Percentiles rank a stretch among this genome's conserved stretches.
These are phyloP conservation scores for Penicillium antarcticum DNA, from an alignment of 495 filamentous ascomycete species.

Conservation along the genomic window DNA sequence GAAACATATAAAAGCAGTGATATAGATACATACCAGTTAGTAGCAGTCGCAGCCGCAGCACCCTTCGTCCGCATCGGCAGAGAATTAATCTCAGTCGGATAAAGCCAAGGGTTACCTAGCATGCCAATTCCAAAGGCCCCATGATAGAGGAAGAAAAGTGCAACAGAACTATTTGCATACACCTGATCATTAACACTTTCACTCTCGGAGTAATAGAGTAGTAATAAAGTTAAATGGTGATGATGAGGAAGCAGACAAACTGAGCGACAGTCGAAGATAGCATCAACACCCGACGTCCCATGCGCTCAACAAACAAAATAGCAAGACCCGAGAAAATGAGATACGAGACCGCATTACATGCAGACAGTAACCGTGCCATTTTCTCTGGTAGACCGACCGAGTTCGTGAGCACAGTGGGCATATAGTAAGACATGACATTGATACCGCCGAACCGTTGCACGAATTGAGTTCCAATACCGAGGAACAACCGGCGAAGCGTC, in stretches of 20 bases:
- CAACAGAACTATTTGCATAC: slow-evolving; percentile 33
- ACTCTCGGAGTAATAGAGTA: too few relatives aligned
- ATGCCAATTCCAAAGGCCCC: slow-evolving; percentile 53
- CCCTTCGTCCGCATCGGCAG: slow-evolving; percentile 56
- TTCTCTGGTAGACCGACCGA: slow-evolving; percentile 45
- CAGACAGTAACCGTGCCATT: slow-evolving; percentile 48
- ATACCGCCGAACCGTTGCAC: slow-evolving; percentile 53
- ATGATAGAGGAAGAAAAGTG: slow-evolving; percentile 51
- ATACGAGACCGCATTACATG: slow-evolving; percentile 49
- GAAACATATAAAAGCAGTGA: too few relatives aligned
- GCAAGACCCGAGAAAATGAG: slow-evolving; percentile 45
- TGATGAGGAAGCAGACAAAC: slow-evolving; percentile 49
- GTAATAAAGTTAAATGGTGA: slow-evolving; percentile 52
- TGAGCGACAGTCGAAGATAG: slow-evolving; percentile 47
- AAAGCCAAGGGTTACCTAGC: slow-evolving; percentile 59
- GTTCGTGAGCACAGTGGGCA: slow-evolving; percentile 48
- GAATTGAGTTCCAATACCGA: slow-evolving; percentile 49
- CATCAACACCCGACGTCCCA: slow-evolving; percentile 53
- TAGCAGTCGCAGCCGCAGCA: slow-evolving; percentile 55
- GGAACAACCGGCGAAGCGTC: slow-evolving; percentile 45
- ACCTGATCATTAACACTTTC: slow-evolving; percentile 45
- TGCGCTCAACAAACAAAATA: slow-evolving; percentile 46
- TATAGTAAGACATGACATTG: slow-evolving; percentile 46
- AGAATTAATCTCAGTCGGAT: slow-evolving; percentile 61
- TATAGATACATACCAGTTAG: slow-evolving; percentile 56